phyloP scores from a whole-genome alignment of 176 grass and related monocot species.

The Eremochloa ophiuroides region DNA sequence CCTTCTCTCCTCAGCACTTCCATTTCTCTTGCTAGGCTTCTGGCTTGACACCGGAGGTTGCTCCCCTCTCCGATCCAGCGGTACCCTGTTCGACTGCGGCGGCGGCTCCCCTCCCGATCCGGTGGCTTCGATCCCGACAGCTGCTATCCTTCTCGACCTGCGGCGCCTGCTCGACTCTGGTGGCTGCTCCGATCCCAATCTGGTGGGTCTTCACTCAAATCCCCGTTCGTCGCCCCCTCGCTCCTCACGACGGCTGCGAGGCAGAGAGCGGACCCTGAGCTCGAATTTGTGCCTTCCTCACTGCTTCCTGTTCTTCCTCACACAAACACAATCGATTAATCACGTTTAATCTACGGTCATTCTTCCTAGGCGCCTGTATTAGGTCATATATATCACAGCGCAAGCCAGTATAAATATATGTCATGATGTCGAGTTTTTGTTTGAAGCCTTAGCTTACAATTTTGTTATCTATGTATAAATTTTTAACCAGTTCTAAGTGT shows the following conservation, averaged over 20 bases:
- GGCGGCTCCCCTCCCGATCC: background rate
- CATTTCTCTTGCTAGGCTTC: background rate
- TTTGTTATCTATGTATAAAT: background rate
- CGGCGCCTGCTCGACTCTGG: background rate
- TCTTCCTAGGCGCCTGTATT: background rate
- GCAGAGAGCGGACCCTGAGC: background rate
- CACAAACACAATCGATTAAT: background rate
- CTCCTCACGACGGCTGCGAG: background rate
- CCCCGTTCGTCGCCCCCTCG: background rate
- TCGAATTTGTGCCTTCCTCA: background rate
- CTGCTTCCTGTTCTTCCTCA: background rate
- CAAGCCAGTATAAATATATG: background rate
- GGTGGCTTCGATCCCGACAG: background rate
- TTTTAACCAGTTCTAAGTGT: background rate
- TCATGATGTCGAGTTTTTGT: too few relatives aligned
- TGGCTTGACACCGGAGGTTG: background rate
- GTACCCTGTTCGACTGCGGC: background rate
- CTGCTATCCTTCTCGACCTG: background rate
- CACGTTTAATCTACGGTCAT: background rate
- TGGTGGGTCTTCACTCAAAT: background rate
- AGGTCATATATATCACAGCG: background rate
- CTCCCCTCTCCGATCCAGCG: background rate
- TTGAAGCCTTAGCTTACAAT: too few relatives aligned
- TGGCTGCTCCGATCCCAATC: background rate
- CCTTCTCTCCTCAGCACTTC: background rate